Conservation (phyloP, 495 filamentous ascomycete genomes). For the Daldinia loculata region DNA sequence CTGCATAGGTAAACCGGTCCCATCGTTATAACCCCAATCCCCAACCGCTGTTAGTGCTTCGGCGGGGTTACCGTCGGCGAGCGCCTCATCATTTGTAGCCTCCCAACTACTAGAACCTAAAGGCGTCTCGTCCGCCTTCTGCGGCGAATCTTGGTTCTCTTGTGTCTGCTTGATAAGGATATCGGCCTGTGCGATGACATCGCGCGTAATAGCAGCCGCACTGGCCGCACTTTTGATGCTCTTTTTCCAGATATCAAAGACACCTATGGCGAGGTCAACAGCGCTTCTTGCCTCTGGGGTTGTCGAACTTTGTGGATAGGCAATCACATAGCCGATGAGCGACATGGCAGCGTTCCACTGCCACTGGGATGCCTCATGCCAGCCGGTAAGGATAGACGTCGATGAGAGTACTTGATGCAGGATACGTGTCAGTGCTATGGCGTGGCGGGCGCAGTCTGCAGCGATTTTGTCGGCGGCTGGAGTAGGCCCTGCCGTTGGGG, state of each 20-base stretch:
- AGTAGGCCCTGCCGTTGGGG: constrained; percentile 5
- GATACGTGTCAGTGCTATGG: constrained; percentile 59
- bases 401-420: constrained; percentile 58
- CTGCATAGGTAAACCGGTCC: constrained; percentile 12
- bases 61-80: neutral
- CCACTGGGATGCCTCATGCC: constrained; percentile 61
- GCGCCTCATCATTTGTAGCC: neutral
- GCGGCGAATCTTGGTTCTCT: neutral
- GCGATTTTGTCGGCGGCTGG: constrained; percentile 45
- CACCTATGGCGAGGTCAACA: constrained; percentile 50
- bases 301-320: constrained; percentile 46
- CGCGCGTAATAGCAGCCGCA: constrained; percentile 52
- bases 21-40: constrained; percentile 10
- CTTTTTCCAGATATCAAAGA: constrained; percentile 58
- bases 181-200: constrained; percentile 34
- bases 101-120: constrained; percentile 4
- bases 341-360: constrained; percentile 64
- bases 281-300: constrained; percentile 48
- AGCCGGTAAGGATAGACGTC: constrained; percentile 57
- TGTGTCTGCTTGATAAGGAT: constrained; percentile 10
- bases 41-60: neutral
- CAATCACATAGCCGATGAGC: constrained; percentile 59
- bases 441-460: constrained; percentile 55
- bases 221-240: constrained; percentile 55
- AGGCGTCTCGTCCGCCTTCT: neutral